These are phyloP conservation scores for Perilla frutescens DNA, from an alignment of 257 asterid genomes.

Conservation along the genomic window DNA sequence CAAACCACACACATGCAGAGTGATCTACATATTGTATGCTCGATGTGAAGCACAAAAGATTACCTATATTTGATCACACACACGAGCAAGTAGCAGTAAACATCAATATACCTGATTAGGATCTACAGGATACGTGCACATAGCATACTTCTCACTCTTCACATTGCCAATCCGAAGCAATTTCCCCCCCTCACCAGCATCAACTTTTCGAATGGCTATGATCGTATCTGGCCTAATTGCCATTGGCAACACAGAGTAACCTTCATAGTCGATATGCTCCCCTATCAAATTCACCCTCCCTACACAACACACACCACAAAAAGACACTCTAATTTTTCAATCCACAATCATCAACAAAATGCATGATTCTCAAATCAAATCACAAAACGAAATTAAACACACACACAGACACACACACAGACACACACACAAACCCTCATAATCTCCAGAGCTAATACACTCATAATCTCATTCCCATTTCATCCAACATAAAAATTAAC, in stretches of 20 bases:
- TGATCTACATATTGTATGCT: too few relatives aligned
- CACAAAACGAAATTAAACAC: too few relatives aligned
- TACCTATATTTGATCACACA: too few relatives aligned
- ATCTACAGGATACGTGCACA: slow-evolving; percentile 90
- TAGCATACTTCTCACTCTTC: slow-evolving; percentile 68
- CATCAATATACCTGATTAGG: slow-evolving; percentile 68
- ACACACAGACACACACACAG: too few relatives aligned
- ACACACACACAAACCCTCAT: too few relatives aligned
- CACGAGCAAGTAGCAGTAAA: too few relatives aligned
- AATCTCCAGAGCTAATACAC: too few relatives aligned
- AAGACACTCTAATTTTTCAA: not conserved
- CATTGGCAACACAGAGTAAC: slow-evolving; percentile 98
- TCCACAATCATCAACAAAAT: not conserved
- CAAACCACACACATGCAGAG: too few relatives aligned
- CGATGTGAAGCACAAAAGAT: too few relatives aligned
- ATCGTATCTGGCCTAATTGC: slow-evolving; percentile 95
- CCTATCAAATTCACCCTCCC: slow-evolving; percentile 99
- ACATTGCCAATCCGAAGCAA: slow-evolving; percentile 77
- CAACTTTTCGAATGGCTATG: slow-evolving; percentile 72
- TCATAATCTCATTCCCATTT: too few relatives aligned
- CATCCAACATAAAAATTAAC: too few relatives aligned
- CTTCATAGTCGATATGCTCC: slow-evolving; percentile 98
- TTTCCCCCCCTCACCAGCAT: slow-evolving; percentile 45
- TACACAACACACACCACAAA: slow-evolving; percentile 28
- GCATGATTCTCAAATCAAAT: not conserved